A percentile compares a stretch with the other conserved stretches of the same genome.
Conservation (phyloP, 2,329 filamentous ascomycete species). For the Pyrenophora teres region DNA sequence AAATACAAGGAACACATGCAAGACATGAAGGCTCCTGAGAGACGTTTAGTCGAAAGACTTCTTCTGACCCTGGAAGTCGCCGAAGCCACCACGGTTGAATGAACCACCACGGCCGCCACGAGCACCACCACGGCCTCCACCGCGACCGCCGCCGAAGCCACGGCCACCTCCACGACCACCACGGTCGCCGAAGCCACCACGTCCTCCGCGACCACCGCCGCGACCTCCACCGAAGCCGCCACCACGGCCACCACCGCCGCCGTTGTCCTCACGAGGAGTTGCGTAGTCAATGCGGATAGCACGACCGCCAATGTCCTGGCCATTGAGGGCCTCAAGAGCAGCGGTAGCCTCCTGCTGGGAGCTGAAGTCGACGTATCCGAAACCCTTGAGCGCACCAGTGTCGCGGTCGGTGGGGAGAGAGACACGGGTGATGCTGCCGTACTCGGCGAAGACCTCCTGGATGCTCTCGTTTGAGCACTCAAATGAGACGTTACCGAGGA, state of each 20-base stretch:
- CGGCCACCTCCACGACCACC: constrained; percentile 56
- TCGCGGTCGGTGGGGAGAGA: constrained; percentile 89
- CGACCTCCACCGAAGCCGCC: constrained; percentile 54
- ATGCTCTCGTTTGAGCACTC: constrained; percentile 77
- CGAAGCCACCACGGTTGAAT: constrained; percentile 61
- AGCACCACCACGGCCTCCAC: constrained; percentile 52
- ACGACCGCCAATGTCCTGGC: constrained; percentile 72
- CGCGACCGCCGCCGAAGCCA: constrained; percentile 52
- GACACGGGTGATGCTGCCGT: constrained; percentile 74
- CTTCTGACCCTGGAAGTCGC: constrained; percentile 79
- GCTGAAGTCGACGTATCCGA: constrained; percentile 85
- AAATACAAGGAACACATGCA: constrained; percentile 19
- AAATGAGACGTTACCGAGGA: constrained; percentile 90
- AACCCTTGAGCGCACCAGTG: constrained; percentile 83
- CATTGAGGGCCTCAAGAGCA: constrained; percentile 72
- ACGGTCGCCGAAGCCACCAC: constrained; percentile 57
- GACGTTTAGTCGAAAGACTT: constrained; percentile 62
- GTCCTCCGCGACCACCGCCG: constrained; percentile 50
- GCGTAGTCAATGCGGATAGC: constrained; percentile 83
- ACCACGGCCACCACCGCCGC: constrained; percentile 59
- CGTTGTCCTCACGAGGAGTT: constrained; percentile 65
- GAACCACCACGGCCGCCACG: constrained; percentile 53
- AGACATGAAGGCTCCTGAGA: not conserved
- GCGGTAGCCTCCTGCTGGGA: constrained; percentile 81
- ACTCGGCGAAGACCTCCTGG: constrained; percentile 72